Conservation (phyloP, 1,284 basidiomycete genomes). For the Exobasidium cylindrosporum region DNA sequence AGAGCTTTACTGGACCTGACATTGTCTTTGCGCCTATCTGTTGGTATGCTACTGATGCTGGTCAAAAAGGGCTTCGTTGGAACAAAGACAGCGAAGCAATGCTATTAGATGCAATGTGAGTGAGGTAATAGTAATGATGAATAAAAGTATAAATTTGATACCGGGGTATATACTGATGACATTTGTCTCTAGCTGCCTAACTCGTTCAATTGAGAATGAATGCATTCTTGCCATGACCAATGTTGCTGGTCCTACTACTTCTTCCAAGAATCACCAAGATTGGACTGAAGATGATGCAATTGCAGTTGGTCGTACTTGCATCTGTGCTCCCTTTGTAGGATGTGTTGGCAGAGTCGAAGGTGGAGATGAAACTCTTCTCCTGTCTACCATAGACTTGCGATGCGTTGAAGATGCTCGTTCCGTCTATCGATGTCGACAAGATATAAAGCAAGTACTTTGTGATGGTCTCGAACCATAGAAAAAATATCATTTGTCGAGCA, state of each 20-base stretch:
- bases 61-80: constrained; percentile 36
- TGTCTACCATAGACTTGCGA: constrained; percentile 36
- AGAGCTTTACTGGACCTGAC: constrained; percentile 39
- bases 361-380: constrained; percentile 34
- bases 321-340: constrained; percentile 45
- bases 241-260: constrained; percentile 33
- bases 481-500: too few species aligned
- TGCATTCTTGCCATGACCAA: constrained; percentile 49
- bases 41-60: constrained; percentile 52
- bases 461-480: not conserved
- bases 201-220: constrained; percentile 47
- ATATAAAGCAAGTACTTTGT: constrained; percentile 19
- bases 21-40: constrained; percentile 51
- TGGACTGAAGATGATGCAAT: constrained; percentile 21
- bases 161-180: too few species aligned
- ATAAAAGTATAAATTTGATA: constrained; percentile 22
- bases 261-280: not conserved
- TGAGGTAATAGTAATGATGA: not conserved
- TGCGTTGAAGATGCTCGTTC: constrained; percentile 32
- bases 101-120: constrained; percentile 23
- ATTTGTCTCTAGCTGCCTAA: constrained; percentile 12
- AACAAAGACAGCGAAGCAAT: constrained; percentile 35
- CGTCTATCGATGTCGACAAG: constrained; percentile 36
- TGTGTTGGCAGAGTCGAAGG: constrained; percentile 28
- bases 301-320: constrained; percentile 40